Base-by-base conservation (phyloP, 176 grass and related monocot species). In the Hyparrhenia diplandra region DNA sequence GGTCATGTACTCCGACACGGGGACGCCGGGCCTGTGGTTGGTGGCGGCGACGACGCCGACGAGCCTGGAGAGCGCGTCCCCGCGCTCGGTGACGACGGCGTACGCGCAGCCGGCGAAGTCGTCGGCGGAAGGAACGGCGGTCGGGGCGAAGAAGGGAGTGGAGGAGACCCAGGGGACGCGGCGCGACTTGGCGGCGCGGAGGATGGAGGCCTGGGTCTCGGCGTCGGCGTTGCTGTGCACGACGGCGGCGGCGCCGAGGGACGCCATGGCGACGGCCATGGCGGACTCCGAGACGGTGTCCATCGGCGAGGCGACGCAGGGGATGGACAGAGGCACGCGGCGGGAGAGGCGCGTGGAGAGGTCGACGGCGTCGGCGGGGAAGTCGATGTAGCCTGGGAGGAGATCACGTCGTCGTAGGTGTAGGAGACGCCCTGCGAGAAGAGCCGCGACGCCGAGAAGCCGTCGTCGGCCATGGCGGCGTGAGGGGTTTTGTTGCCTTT, bases 221-320 rank as follows among this genome's bases (percentile, higher is more conserved):
- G 73, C 69, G 8, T 10, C 52, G 52, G 52, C 3, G 82, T 98
- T 95, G 86, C 80, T 74, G 84, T 95, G 96, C 5, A 95, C 84
- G 65, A 93, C 78, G 31, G 96, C 96, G 34, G 49, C 90, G 40
- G 75, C 92, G 37, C 92, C 95, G 46, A 98, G 92, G 34, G 90
- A 84, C 13, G 96, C 96, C 96, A 98, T 95, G 16, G 92, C 86
- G 11, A 64, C 90, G 21, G 92, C 88, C 95, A 98, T 98, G 70
- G 82, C 17, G 13, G 96, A 72, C 82, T 98, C 92, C 25, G 96
- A 98, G 16, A 98, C 90, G 46, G 92, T 95, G 79, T 99, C 96
- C 96, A 99, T 99, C 34, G 92, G 96, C n/a, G 92, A 95, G 5
- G 96, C 92, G 8, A 99, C 90, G 79, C 92, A 99, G 39, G 96